Evolutionary conservation across 75 land plant genomes (phyloP).

Genomic region (Adiantum capillusveneris): DNA sequence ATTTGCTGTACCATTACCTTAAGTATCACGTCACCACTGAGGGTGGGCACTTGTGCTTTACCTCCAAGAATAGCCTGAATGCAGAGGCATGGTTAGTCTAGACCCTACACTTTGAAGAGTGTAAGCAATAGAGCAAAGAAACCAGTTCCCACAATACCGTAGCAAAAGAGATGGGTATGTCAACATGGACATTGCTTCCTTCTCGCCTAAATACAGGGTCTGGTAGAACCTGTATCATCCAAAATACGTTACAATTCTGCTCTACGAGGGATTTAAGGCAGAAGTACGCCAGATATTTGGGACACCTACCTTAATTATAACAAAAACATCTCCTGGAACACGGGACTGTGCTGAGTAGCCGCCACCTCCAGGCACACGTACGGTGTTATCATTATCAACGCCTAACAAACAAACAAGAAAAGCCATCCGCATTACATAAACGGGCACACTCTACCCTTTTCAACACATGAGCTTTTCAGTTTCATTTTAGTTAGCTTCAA

Average conservation of each 20-base stretch:
- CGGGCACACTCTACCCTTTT: no score
- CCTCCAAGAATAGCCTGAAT: constrained; percentile 38
- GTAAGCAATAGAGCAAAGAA: no score
- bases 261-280: no score
- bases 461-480: no score
- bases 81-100: no score
- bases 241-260: no score
- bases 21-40: constrained; percentile 28
- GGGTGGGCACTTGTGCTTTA: constrained; percentile 26
- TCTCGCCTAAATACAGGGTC: constrained; percentile 35
- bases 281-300: no score
- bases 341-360: neutral
- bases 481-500: no score
- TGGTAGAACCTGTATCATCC: constrained; percentile 16
- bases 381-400: neutral
- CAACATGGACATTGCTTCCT: constrained; percentile 29
- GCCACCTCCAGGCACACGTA: neutral
- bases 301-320: neutral
- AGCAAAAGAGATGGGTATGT: constrained; percentile 17
- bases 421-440: no score
- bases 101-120: no score
- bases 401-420: no score
- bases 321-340: neutral
- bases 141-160: constrained; percentile 7
- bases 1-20: constrained; percentile 13